Evolutionary conservation across 805 yeast species (phyloP).

Genomic region (Saccharomycopsis synnaedendra): DNA sequence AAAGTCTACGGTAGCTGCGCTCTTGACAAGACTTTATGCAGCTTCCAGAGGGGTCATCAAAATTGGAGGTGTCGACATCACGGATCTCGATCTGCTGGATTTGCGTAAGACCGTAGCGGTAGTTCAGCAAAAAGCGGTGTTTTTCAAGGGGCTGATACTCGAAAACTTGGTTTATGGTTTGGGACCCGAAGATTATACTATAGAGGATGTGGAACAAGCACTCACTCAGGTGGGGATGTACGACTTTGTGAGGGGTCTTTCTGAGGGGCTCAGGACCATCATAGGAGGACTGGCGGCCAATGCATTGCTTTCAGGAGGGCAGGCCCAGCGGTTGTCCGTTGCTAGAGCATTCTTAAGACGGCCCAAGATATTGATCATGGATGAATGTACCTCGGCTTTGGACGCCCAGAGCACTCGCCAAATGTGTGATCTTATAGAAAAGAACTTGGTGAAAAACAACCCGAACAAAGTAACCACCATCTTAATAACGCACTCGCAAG

Average conservation of each 20-base stretch:
- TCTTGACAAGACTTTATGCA: conserved; percentile 44
- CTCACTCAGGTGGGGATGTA: conserved; percentile 33
- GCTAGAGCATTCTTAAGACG: conserved; percentile 68
- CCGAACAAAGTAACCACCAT: conserved; percentile 36
- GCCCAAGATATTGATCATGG: conserved; percentile 63
- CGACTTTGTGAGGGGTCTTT: conserved; percentile 36
- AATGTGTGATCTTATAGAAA: conserved; percentile 38
- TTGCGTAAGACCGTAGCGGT: conserved; percentile 47
- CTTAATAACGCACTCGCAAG: conserved; percentile 64
- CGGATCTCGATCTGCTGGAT: conserved; percentile 30
- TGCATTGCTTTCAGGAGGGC: conserved; percentile 72
- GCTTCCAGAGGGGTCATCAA: conserved; percentile 28
- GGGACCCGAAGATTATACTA: conserved; percentile 18
- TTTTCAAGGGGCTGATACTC: conserved; percentile 62
- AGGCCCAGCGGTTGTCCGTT: conserved; percentile 72
- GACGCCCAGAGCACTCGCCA: conserved; percentile 49
- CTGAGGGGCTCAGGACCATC: conserved; percentile 46
- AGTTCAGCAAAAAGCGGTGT: conserved; percentile 64
- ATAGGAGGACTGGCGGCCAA: conserved; percentile 30
- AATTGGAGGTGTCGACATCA: conserved; percentile 38
- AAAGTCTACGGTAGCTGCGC: conserved; percentile 61
- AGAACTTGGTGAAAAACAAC: conserved; percentile 22
- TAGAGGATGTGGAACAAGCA: conserved; percentile 18
- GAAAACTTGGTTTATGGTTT: conserved; percentile 65
- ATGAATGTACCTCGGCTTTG: conserved; percentile 84